Percentiles rank a stretch among this genome's conserved stretches.
These are phyloP conservation scores for Prunus kanzakura DNA, from an alignment of 306 rosid genomes.

Conservation along the genomic window DNA sequence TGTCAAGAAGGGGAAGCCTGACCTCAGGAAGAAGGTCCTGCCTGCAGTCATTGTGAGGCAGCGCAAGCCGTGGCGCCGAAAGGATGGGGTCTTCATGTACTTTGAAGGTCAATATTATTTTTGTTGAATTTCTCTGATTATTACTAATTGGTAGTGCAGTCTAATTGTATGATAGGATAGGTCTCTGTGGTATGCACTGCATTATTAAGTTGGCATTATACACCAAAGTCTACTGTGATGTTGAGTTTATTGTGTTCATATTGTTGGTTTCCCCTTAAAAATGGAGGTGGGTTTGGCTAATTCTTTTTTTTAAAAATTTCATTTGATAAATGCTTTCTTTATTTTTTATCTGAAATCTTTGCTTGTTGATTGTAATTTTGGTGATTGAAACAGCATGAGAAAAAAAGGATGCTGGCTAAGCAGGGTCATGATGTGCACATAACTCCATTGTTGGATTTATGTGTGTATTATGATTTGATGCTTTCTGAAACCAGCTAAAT, in stretches of 20 bases:
- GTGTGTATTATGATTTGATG: conserved; percentile 13
- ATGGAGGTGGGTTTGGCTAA: neutral
- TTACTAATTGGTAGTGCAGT: neutral
- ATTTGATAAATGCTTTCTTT: neutral
- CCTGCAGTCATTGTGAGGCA: conserved; percentile 67
- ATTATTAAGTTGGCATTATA: neutral
- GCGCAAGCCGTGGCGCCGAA: conserved; percentile 70
- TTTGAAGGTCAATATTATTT: conserved; percentile 52
- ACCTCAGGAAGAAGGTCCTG: conserved; percentile 67
- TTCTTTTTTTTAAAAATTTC: no score
- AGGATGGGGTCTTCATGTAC: conserved; percentile 68
- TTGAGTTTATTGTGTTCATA: neutral
- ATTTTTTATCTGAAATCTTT: neutral
- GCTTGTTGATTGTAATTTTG: neutral
- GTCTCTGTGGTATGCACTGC: neutral
- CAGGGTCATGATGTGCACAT: conserved; percentile 17
- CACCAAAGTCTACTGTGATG: neutral
- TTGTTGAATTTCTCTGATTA: neutral
- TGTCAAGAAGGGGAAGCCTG: conserved; percentile 66
- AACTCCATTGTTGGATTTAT: neutral
- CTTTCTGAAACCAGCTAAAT: conserved; percentile 34
- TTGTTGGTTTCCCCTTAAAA: neutral
- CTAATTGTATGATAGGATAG: neutral
- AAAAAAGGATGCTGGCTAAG: conserved; percentile 30
- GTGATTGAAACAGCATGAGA: neutral